Conservation (phyloP, 257 asterid genomes). For the Solanum ossicruentum region DNA sequence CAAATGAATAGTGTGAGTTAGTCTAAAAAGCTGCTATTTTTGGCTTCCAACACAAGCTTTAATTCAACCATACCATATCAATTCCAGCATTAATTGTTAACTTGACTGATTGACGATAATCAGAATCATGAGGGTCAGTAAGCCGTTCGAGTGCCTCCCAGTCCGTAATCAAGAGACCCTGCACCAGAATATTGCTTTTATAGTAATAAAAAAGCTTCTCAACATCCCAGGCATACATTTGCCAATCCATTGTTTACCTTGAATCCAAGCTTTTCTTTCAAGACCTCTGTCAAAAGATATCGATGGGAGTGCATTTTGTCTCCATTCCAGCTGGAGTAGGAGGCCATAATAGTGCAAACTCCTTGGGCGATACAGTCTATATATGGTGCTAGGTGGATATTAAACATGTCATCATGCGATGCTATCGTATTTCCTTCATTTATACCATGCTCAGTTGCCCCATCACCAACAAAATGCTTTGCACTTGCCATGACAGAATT, state of each 20-base stretch:
- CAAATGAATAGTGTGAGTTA: not conserved
- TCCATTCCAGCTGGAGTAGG: slow-evolving; percentile 83
- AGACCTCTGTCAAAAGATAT: slow-evolving; percentile 59
- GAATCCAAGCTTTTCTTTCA: slow-evolving; percentile 79
- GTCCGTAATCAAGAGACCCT: slow-evolving; percentile 85
- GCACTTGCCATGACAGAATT: slow-evolving; percentile 70
- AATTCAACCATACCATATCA: slow-evolving; percentile 52
- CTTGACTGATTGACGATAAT: slow-evolving; percentile 21
- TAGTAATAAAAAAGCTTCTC: not conserved
- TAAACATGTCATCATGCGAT: slow-evolving; percentile 58
- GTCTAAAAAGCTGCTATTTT: not conserved
- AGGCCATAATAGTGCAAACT: slow-evolving; percentile 83
- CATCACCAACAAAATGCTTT: slow-evolving; percentile 92
- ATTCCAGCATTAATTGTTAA: slow-evolving; percentile 32
- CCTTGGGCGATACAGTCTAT: slow-evolving; percentile 68
- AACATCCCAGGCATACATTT: not conserved
- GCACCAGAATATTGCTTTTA: slow-evolving; percentile 5
- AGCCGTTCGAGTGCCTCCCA: slow-evolving; percentile 37
- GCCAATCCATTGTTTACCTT: slow-evolving; percentile 29
- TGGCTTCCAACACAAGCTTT: not conserved
- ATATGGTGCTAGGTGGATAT: slow-evolving; percentile 71
- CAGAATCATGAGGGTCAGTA: slow-evolving; percentile 22
- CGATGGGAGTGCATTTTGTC: slow-evolving; percentile 38
- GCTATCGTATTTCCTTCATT: slow-evolving; percentile 67
- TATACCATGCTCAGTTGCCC: slow-evolving; percentile 63